Evolutionary conservation across 192 early-diverging fungal genomes (phyloP), one percentile per base, ranked within the genome.

Genomic region (Glomus cerebriforme): DNA sequence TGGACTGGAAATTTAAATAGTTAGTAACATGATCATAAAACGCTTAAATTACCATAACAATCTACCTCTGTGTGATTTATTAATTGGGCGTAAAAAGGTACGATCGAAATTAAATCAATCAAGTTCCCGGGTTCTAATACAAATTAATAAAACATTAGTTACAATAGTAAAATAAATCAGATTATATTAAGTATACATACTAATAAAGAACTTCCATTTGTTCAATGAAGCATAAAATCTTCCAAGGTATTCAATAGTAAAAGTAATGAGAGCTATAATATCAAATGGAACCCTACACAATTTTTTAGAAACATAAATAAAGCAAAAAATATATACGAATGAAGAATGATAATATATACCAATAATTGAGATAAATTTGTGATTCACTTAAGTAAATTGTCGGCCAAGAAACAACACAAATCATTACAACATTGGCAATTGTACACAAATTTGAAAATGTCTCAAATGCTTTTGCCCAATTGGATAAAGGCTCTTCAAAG

Each of bases 221-320:
- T 78, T 29, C 13, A 32, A 7, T 1, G 77, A 59, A 35, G 77
- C 65, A 49, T 35, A 70, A 45, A 78, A 58, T 78, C 66, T 68
- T 26, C 65, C 47, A 67, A 54, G 3, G 58, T 69, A 78, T 37
- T 78, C 77, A n/a, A 59, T 24, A 3, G 77, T 69, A 59, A 78
- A 78, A 7, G n/a, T n/a, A 34, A 58, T 10, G 13, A 27, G 22
- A 27, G 34, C 9, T 1, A 59, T 3, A 59, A 69, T 9, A 34
- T 69, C 65, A 31, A 78, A 2, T 5, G 65, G 65, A 7, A 69
- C 0, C 77, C 77, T 78, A 37, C 1, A 47, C 12, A 35, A n/a
- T 12, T 35, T 17, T n/a, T n/a, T n/a, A n/a, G n/a, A n/a, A n/a
- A n/a, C n/a, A n/a, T n/a, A n/a, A n/a, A n/a, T n/a, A n/a, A n/a